These are phyloP conservation scores for Mortierella alpina DNA, from an alignment of 192 early-diverging fungal species.

Conservation along the genomic window DNA sequence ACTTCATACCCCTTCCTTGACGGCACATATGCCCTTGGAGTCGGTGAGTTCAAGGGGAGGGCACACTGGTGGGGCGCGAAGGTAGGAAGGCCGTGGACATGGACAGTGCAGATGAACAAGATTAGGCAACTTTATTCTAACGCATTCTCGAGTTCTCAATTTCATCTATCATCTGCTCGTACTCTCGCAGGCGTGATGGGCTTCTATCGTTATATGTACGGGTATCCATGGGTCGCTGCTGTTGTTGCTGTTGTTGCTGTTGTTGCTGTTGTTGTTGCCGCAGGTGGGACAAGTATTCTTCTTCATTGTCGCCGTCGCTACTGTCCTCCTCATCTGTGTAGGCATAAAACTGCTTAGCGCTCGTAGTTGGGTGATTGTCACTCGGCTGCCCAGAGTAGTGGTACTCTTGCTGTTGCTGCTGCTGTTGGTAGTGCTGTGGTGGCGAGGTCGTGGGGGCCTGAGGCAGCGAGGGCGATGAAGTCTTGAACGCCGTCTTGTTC, in stretches of 20 bases:
- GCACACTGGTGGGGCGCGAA: no score
- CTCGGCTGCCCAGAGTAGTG: constrained; percentile 5
- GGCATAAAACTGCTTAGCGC: constrained; percentile 25
- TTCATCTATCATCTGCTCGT: constrained; percentile 51
- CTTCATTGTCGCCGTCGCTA: constrained; percentile 34
- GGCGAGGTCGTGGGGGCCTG: not conserved
- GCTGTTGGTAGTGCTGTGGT: not conserved
- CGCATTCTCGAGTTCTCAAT: constrained; percentile 36
- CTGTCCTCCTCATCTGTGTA: constrained; percentile 25
- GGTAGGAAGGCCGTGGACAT: no score
- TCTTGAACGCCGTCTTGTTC: constrained; percentile 23
- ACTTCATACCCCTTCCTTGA: no score
- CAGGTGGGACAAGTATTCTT: constrained; percentile 37
- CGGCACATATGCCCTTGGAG: no score
- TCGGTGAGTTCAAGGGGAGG: no score
- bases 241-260: constrained; percentile 16
- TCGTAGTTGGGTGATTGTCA: not conserved
- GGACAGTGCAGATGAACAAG: not conserved
- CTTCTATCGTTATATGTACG: constrained; percentile 38
- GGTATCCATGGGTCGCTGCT: constrained; percentile 33
- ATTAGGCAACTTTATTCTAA: not conserved
- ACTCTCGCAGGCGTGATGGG: constrained; percentile 30
- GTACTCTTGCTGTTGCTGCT: constrained; percentile 19
- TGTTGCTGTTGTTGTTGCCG: constrained; percentile 21
- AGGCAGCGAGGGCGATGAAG: not conserved